A percentile compares a stretch with the other conserved stretches of the same genome.
Evolutionary conservation across 192 early-diverging fungal genomes (phyloP).

Genomic region (Linnemannia exigua): DNA sequence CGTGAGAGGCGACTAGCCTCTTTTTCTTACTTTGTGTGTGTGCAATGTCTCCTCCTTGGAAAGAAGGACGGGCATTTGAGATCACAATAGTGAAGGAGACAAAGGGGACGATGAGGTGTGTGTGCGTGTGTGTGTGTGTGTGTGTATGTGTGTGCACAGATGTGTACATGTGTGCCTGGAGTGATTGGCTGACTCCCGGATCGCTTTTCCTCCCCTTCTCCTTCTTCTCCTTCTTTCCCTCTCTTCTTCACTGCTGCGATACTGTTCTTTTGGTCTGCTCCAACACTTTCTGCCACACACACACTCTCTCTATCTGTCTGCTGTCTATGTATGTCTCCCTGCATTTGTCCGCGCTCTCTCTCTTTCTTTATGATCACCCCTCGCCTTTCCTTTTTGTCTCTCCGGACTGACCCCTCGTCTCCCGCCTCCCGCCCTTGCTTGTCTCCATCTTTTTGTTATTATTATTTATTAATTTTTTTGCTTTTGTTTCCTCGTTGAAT

Average conservation of each 20-base stretch:
- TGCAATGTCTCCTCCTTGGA: neutral
- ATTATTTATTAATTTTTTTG: too few relatives aligned
- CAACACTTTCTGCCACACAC: neutral
- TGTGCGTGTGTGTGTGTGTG: too few relatives aligned
- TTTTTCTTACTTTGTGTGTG: neutral
- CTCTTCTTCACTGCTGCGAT: neutral
- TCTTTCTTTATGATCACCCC: neutral
- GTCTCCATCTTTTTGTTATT: neutral
- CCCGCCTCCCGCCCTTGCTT: neutral
- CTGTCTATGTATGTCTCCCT: neutral
- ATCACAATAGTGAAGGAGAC: neutral
- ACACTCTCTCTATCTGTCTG: neutral
- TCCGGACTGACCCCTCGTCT: neutral
- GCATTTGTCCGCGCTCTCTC: neutral
- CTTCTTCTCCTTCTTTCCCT: neutral
- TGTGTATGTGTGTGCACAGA: too few relatives aligned
- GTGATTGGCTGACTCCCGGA: neutral
- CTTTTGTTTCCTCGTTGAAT: neutral
- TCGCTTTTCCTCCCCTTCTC: neutral
- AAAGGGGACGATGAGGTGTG: neutral
- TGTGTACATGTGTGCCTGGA: neutral
- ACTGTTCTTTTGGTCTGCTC: neutral
- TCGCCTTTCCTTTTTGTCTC: neutral
- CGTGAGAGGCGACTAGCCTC: neutral
- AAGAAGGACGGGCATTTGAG: neutral